Conservation (phyloP, 1,284 basidiomycete genomes). For the Ceratorhiza oryzae-sativae region DNA sequence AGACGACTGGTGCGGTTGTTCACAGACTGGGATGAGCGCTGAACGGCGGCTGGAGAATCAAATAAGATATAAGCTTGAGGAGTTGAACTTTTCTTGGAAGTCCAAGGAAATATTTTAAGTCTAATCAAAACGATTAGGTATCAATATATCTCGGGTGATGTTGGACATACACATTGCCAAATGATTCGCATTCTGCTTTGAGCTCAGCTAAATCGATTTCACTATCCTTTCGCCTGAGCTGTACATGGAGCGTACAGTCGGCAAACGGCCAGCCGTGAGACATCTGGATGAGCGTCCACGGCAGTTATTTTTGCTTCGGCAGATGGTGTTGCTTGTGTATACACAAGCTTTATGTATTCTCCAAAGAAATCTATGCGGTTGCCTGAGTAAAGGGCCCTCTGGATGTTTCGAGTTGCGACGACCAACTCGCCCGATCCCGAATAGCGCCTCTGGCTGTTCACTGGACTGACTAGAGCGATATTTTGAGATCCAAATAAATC, state of each 20-base stretch:
- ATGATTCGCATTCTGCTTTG: neutral
- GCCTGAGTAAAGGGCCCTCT: neutral
- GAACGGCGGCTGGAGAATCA: slow-evolving; percentile 25
- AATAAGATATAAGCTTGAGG: slow-evolving; percentile 33
- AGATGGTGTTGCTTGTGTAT: neutral
- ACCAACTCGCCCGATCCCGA: neutral
- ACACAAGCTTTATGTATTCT: neutral
- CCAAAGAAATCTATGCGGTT: neutral
- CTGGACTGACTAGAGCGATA: neutral
- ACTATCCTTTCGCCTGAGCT: slow-evolving; percentile 2
- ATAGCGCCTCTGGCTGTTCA: neutral
- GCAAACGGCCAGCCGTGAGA: slow-evolving; percentile 34
- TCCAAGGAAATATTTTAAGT: slow-evolving; percentile 30
- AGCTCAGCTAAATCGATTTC: slow-evolving; percentile 1
- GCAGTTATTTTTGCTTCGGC: neutral
- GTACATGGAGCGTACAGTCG: slow-evolving; percentile 36
- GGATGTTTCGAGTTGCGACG: neutral
- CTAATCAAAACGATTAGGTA: neutral
- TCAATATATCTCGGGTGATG: neutral
- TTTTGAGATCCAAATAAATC: neutral
- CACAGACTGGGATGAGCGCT: neutral
- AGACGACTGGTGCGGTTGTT: neutral
- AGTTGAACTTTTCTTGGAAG: slow-evolving; percentile 24
- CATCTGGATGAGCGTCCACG: neutral
- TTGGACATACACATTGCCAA: slow-evolving; percentile 28